A percentile compares a stretch with the other conserved stretches of the same genome.
These are phyloP conservation scores for Cladosporium velox DNA, from an alignment of 2,329 filamentous ascomycete species.

Conservation along the genomic window DNA sequence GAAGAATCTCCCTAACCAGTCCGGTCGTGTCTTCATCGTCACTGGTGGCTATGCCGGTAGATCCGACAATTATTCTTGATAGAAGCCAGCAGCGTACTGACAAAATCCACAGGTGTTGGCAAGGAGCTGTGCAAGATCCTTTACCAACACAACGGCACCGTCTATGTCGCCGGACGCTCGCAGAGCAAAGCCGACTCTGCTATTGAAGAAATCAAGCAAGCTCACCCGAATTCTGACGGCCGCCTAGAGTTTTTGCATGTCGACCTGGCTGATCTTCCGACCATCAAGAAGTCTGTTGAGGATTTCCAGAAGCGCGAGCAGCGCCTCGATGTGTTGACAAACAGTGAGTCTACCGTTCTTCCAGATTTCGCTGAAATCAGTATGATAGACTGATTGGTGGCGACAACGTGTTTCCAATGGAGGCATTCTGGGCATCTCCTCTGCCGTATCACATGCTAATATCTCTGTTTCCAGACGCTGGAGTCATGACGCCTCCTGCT, in stretches of 20 bases:
- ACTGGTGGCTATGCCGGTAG: constrained; percentile 50
- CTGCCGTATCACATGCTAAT: neutral
- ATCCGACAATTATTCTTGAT: neutral
- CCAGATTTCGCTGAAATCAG: neutral
- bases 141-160: constrained; percentile 55
- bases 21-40: constrained; percentile 54
- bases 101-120: constrained; percentile 42
- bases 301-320: constrained; percentile 40
- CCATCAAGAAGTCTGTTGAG: constrained; percentile 39
- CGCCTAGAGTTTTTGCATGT: constrained; percentile 49
- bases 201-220: constrained; percentile 47
- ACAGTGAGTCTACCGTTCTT: constrained; percentile 33
- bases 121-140: constrained; percentile 56
- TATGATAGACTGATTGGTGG: neutral
- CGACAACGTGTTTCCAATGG: neutral
- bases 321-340: constrained; percentile 45
- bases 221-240: constrained; percentile 42
- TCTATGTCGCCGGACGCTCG: constrained; percentile 58
- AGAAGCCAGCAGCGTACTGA: neutral
- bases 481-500: constrained; percentile 37
- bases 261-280: constrained; percentile 44
- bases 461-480: constrained; percentile 20
- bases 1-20: constrained; percentile 44
- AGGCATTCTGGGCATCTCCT: neutral
- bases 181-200: constrained; percentile 49